phyloP scores from a whole-genome alignment of 179 eudicot genomes.

The Beta corolliflora region DNA sequence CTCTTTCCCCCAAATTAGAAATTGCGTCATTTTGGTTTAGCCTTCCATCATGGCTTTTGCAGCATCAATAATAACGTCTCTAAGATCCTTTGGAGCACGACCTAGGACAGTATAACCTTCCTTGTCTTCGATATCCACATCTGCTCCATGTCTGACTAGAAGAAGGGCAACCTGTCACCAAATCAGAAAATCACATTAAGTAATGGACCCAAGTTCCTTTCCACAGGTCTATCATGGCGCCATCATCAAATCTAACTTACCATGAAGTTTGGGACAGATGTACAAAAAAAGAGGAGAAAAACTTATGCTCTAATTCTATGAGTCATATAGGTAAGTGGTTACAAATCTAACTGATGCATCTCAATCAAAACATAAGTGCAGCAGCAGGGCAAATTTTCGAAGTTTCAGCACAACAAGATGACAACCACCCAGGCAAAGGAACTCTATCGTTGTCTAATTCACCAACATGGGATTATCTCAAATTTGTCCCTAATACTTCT shows the following conservation, averaged over 20 bases:
- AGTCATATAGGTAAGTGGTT: background rate
- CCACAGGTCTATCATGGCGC: background rate
- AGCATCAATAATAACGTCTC: constrained; percentile 69
- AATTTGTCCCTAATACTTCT: no score
- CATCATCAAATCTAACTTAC: background rate
- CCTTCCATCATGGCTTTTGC: constrained; percentile 95
- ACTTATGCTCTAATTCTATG: background rate
- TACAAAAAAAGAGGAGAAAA: background rate
- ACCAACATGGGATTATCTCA: background rate
- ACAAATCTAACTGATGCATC: background rate
- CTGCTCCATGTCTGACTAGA: constrained; percentile 91
- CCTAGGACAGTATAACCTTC: constrained; percentile 95
- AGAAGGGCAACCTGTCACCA: constrained; percentile 66
- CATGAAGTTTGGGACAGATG: no score
- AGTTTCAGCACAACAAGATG: background rate
- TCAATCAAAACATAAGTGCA: background rate
- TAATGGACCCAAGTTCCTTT: background rate
- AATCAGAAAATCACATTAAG: background rate
- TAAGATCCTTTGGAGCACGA: constrained; percentile 66
- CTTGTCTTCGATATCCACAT: constrained; percentile 88
- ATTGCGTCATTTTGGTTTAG: constrained; percentile 24
- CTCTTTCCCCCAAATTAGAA: background rate
- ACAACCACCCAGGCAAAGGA: background rate
- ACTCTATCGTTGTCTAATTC: background rate
- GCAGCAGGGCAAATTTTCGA: background rate